Conservation (phyloP, 2,329 filamentous ascomycete genomes). For the Allantophomopsis lycopodina region DNA sequence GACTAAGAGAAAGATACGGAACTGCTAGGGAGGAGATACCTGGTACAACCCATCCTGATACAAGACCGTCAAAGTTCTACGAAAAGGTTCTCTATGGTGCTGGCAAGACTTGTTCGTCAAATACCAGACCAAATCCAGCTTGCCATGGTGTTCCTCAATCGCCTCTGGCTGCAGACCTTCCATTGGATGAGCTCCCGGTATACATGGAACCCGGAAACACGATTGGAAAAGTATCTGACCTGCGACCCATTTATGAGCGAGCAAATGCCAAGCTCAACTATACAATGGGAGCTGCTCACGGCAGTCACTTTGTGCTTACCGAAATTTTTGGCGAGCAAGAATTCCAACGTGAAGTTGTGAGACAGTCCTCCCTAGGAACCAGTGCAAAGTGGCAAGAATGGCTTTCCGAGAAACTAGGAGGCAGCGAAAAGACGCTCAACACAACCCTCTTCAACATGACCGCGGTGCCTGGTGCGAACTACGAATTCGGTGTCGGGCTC, state of each 20-base stretch:
- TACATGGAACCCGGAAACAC: conserved; percentile 29
- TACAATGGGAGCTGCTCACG: conserved; percentile 21
- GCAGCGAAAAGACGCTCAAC: background rate
- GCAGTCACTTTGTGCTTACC: conserved; percentile 20
- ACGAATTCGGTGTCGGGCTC: conserved; percentile 10
- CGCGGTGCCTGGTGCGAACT: conserved; percentile 5
- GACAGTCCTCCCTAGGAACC: conserved; percentile 17
- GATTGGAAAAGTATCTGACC: conserved; percentile 34
- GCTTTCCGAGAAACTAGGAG: conserved; percentile 20
- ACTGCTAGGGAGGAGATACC: background rate
- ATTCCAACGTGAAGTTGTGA: conserved; percentile 28
- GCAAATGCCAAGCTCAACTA: conserved; percentile 5
- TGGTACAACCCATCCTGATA: background rate
- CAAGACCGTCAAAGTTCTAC: conserved; percentile 18
- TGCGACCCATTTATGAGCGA: conserved; percentile 29
- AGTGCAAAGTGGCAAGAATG: conserved; percentile 21
- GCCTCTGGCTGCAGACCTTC: conserved; percentile 26
- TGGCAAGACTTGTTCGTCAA: conserved; percentile 35
- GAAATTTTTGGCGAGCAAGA: conserved; percentile 39
- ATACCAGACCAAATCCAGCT: conserved; percentile 26
- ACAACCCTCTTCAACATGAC: conserved; percentile 2
- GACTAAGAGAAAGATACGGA: conserved; percentile 7
- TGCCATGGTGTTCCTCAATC: conserved; percentile 38
- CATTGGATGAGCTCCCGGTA: too few relatives aligned
- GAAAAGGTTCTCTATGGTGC: conserved; percentile 42